Percentiles rank a stretch among this genome's conserved stretches.
These are phyloP conservation scores for Magnaporthales sp. DNA, from an alignment of 2,329 filamentous ascomycete species.

Conservation along the genomic window DNA sequence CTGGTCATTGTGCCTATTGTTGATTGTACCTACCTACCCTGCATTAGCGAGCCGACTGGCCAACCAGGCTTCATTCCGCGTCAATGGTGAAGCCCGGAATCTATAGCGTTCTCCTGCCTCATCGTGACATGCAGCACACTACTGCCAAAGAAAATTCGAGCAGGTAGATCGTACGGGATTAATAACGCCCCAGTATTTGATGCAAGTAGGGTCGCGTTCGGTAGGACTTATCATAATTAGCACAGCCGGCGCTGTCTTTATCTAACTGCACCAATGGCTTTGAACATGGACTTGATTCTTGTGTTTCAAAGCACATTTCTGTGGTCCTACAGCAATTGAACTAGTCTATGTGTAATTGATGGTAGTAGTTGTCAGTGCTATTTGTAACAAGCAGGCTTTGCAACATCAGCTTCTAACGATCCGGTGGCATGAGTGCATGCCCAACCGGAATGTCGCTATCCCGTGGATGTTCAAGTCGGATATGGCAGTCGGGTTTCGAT, in stretches of 20 bases:
- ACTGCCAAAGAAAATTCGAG: neutral
- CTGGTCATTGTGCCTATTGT: neutral
- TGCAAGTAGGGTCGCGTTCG: neutral
- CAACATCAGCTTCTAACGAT: neutral
- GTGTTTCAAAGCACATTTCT: neutral
- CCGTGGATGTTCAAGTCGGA: neutral
- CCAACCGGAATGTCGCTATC: neutral
- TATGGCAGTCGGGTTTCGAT: neutral
- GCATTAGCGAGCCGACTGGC: neutral
- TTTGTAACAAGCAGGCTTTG: neutral
- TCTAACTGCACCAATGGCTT: neutral
- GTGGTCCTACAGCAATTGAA: neutral
- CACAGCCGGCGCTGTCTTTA: neutral
- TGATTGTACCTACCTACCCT: neutral
- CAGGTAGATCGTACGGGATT: neutral
- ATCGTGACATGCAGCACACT: neutral
- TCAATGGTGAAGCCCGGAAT: neutral
- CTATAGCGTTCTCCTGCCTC: too few species aligned
- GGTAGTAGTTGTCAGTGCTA: neutral
- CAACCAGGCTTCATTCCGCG: neutral
- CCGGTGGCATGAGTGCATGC: neutral
- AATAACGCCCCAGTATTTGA: neutral
- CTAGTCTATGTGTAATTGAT: too few species aligned
- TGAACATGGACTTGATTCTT: neutral
- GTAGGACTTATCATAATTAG: neutral